Evolutionary conservation across 2,329 filamentous ascomycete species (phyloP), one percentile per base, ranked within the genome.

Genomic region (Colletotrichum cereale): DNA sequence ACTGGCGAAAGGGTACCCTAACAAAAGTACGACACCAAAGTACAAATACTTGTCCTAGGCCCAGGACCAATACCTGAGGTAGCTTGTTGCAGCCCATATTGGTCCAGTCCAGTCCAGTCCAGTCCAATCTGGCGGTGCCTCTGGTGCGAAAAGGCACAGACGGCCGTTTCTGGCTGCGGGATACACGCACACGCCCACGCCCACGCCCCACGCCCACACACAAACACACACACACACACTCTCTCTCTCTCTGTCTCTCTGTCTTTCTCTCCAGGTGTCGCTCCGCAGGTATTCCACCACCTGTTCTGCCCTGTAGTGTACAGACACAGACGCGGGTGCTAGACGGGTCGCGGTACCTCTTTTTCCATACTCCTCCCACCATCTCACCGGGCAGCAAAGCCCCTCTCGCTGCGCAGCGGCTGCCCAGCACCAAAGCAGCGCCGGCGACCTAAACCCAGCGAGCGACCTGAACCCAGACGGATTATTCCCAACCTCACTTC

Each of bases 401-500:
- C 38, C 29, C 34, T 21, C 34, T 48, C 34, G 36, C 60, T 52
- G 63, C 29, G 34, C 64, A 71, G 53, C 57, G 53, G 67, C 62
- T 56, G 53, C 40, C 55, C 64, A 67, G 64, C 48, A 53, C 34
- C 47, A 63, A 24, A 53, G 24, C 53, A 70, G 69, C 53, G 57
- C 60, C 66, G 44, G 61, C 66, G 34, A 66, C 66, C 66, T 50
- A 56, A 69, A 72, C 65, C 65, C 38, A 53, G 56, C 58, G 57
- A 55, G 58, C 69, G 38, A 60, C 65, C 68, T 48, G 60, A 71
- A 72, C 66, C 66, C 40, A 50, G 55, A 66, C 70, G 60, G 47
- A 56, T 61, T 70, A 71, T 72, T 72, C 66, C 55, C 70, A 71
- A 72, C 66, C 31, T 72, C 70, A 72, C 66, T 55, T 71, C 66